These are phyloP conservation scores for Clonostachys byssicola DNA, from an alignment of 2,329 filamentous ascomycete species.

Conservation along the genomic window DNA sequence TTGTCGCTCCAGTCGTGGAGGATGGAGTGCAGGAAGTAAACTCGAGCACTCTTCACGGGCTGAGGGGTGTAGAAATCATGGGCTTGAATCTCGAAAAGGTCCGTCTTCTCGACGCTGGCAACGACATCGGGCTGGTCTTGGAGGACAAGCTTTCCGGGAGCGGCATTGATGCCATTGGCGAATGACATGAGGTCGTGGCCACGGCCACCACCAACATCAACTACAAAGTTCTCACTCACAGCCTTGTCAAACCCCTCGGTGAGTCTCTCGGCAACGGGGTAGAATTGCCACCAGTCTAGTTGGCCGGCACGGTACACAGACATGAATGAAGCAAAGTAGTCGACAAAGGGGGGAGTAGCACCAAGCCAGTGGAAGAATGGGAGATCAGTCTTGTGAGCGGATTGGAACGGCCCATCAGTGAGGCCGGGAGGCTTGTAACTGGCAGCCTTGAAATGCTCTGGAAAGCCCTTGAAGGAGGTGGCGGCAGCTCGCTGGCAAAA, in stretches of 20 bases:
- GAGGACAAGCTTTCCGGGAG: slow-evolving; percentile 27
- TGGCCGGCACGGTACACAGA: too few species aligned
- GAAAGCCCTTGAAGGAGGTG: too few species aligned
- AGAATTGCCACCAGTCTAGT: too few species aligned
- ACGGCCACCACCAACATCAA: slow-evolving; percentile 24
- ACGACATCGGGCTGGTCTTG: slow-evolving; percentile 41
- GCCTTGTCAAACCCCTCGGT: slow-evolving; percentile 11
- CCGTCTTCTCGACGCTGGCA: slow-evolving; percentile 15
- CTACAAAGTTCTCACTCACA: slow-evolving; percentile 17
- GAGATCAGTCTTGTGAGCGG: too few species aligned
- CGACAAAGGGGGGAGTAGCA: too few species aligned
- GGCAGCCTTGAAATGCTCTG: too few species aligned
- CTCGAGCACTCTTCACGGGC: slow-evolving; percentile 12
- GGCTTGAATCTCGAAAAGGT: slow-evolving; percentile 17
- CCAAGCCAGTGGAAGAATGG: too few species aligned
- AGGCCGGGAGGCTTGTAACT: too few species aligned
- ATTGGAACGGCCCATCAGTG: too few species aligned
- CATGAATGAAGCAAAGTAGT: too few species aligned
- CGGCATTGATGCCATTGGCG: slow-evolving; percentile 15
- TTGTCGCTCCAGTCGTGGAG: slow-evolving; percentile 26
- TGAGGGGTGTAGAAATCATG: slow-evolving; percentile 21
- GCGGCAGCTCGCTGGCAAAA: too few species aligned
- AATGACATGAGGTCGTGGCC: slow-evolving; percentile 28
- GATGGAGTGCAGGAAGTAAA: slow-evolving; percentile 22
- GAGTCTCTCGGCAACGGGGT: slow-evolving; percentile 12